Evolutionary conservation across 371 early-diverging fungal genomes (phyloP).

Genomic region (Chytridium lagenaria): DNA sequence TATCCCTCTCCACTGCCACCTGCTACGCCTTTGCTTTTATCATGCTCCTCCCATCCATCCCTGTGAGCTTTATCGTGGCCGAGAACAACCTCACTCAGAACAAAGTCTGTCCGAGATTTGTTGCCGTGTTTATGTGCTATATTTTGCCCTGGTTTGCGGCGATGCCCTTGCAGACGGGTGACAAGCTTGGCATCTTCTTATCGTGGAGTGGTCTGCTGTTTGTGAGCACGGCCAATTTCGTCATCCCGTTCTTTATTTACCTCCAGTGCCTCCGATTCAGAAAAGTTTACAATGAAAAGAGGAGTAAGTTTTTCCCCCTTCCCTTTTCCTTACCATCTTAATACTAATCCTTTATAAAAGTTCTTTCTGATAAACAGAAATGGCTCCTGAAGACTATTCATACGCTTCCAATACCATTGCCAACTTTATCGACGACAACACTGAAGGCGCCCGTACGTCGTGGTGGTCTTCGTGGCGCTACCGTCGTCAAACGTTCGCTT

Average conservation of each 20-base stretch:
- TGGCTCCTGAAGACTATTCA: slow-evolving; percentile 33
- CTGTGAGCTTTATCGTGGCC: slow-evolving; percentile 76
- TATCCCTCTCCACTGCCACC: slow-evolving; percentile 59
- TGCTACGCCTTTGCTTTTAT: slow-evolving; percentile 74
- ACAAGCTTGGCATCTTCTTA: slow-evolving; percentile 49
- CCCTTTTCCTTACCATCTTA: background rate
- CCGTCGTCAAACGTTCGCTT: background rate
- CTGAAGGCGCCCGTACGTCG: background rate
- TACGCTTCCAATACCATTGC: slow-evolving; percentile 25
- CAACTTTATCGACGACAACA: slow-evolving; percentile 25
- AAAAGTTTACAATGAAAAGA: slow-evolving; percentile 44
- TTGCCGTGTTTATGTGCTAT: slow-evolving; percentile 63
- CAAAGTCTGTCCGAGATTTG: slow-evolving; percentile 6
- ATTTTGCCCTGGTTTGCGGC: slow-evolving; percentile 73
- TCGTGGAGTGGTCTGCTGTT: slow-evolving; percentile 64
- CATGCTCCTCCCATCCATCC: slow-evolving; percentile 77
- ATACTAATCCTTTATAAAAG: background rate
- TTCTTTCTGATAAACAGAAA: slow-evolving; percentile 18
- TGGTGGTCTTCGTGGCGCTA: background rate
- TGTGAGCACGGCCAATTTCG: slow-evolving; percentile 72
- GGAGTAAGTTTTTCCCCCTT: no score
- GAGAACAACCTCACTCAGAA: slow-evolving; percentile 72
- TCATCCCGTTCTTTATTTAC: slow-evolving; percentile 77
- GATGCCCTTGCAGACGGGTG: slow-evolving; percentile 61
- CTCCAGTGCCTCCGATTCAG: slow-evolving; percentile 55